phyloP scores from a whole-genome alignment of 2,329 filamentous ascomycete genomes.

The Ophiostoma angusticollis region DNA sequence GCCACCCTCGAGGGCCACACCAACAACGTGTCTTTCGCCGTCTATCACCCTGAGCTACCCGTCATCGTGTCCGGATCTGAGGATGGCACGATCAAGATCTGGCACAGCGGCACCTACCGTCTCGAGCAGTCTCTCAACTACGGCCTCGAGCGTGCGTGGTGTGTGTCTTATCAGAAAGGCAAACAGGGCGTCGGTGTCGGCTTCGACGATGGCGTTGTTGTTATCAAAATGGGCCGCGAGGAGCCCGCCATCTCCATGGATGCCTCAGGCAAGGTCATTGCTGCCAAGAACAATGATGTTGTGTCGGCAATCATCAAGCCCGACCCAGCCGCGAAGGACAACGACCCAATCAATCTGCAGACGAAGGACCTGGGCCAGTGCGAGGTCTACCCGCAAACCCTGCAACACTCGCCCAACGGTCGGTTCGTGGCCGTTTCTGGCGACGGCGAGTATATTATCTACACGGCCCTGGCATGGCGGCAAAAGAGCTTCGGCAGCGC shows the following conservation, averaged over 20 bases:
- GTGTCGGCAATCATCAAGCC: slow-evolving; percentile 92
- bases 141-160: slow-evolving; percentile 92
- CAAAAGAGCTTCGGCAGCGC: slow-evolving; percentile 97
- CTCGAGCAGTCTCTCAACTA: slow-evolving; percentile 95
- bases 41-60: slow-evolving; percentile 92
- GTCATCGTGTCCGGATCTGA: slow-evolving; percentile 97
- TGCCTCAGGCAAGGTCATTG: slow-evolving; percentile 85
- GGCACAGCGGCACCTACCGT: slow-evolving; percentile 96
- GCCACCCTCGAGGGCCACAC: slow-evolving; percentile 94
- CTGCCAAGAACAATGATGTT: slow-evolving; percentile 90
- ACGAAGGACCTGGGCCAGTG: slow-evolving; percentile 93
- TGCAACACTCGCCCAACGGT: slow-evolving; percentile 89
- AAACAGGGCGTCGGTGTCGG: slow-evolving; percentile 91
- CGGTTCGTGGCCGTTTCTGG: slow-evolving; percentile 79
- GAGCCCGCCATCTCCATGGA: slow-evolving; percentile 98
- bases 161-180: slow-evolving; percentile 87
- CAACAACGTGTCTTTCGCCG: slow-evolving; percentile 95
- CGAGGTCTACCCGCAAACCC: slow-evolving; percentile 90
- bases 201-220: slow-evolving; percentile 94
- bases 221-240: slow-evolving; percentile 94
- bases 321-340: slow-evolving; percentile 76
- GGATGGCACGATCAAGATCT: slow-evolving; percentile 94
- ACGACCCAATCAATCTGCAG: slow-evolving; percentile 69
- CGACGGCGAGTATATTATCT: slow-evolving; percentile 98
- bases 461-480: slow-evolving; percentile 88